phyloP scores from a whole-genome alignment of 805 yeast genomes.

The Maudiozyma barnettii region DNA sequence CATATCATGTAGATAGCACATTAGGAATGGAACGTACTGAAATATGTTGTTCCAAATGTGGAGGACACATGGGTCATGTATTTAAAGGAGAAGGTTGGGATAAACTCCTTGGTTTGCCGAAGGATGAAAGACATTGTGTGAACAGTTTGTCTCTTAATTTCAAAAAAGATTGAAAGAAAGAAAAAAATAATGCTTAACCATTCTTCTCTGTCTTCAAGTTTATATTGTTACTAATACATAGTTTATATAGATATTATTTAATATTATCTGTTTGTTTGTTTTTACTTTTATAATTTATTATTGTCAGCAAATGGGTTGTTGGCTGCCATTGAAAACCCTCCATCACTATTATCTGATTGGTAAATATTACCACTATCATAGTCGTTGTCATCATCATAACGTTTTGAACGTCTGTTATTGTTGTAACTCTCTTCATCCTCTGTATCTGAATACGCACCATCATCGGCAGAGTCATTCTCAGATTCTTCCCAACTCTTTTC shows the following conservation, averaged over 20 bases:
- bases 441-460: constrained; percentile 12
- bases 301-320: neutral
- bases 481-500: constrained; percentile 38
- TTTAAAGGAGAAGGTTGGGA: constrained; percentile 87
- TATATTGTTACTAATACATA: no score
- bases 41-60: constrained; percentile 81
- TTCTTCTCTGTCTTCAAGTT: no score
- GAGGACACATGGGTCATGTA: constrained; percentile 92
- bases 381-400: constrained; percentile 9
- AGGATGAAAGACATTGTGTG: constrained; percentile 91
- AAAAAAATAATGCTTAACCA: no score
- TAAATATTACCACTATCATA: constrained; percentile 13
- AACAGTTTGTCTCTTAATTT: constrained; percentile 77
- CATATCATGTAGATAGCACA: constrained; percentile 47
- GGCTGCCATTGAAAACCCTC: neutral
- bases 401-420: constrained; percentile 10
- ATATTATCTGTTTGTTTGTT: neutral
- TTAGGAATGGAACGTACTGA: constrained; percentile 81
- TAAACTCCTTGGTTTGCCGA: constrained; percentile 39
- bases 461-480: constrained; percentile 33
- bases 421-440: constrained; percentile 31
- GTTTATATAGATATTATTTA: no score
- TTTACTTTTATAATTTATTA: neutral
- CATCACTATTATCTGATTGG: constrained; percentile 6
- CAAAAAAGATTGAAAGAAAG: constrained; percentile 12